phyloP scores from a whole-genome alignment of 371 early-diverging fungal genomes.

The Mycotypha africana region DNA sequence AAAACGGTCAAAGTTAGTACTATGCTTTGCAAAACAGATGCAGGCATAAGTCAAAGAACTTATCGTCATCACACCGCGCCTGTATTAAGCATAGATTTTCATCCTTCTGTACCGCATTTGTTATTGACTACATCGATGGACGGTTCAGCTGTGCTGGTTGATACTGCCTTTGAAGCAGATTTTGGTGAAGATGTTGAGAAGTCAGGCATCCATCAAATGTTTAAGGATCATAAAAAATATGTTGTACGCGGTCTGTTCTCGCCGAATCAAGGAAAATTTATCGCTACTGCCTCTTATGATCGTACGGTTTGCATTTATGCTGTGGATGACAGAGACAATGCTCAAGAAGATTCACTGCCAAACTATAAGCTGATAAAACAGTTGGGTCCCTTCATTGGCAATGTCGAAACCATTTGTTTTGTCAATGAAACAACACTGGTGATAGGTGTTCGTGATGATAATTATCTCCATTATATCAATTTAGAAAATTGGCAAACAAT shows the following conservation, averaged over 20 bases:
- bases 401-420: conserved; percentile 59
- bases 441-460: conserved; percentile 64
- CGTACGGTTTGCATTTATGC: conserved; percentile 58
- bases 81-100: conserved; percentile 60
- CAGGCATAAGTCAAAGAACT: conserved; percentile 21
- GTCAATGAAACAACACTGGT: conserved; percentile 38
- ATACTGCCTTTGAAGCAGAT: conserved; percentile 39
- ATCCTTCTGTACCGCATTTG: conserved; percentile 50
- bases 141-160: conserved; percentile 52
- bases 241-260: conserved; percentile 62
- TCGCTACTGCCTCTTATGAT: conserved; percentile 72
- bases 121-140: conserved; percentile 73
- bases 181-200: conserved; percentile 13
- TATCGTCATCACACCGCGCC: conserved; percentile 57
- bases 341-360: conserved; percentile 5
- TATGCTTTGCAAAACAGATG: conserved; percentile 20
- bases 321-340: conserved; percentile 2
- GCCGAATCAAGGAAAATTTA: conserved; percentile 40
- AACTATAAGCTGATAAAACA: conserved; percentile 21
- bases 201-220: conserved; percentile 38
- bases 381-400: conserved; percentile 46
- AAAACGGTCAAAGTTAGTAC: conserved; percentile 56
- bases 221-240: conserved; percentile 67
- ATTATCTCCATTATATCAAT: conserved; percentile 67
- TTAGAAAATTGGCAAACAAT: conserved; percentile 27